These are phyloP conservation scores for Paecilomyces sp. DNA, from an alignment of 2,329 filamentous ascomycete genomes.

Conservation along the genomic window DNA sequence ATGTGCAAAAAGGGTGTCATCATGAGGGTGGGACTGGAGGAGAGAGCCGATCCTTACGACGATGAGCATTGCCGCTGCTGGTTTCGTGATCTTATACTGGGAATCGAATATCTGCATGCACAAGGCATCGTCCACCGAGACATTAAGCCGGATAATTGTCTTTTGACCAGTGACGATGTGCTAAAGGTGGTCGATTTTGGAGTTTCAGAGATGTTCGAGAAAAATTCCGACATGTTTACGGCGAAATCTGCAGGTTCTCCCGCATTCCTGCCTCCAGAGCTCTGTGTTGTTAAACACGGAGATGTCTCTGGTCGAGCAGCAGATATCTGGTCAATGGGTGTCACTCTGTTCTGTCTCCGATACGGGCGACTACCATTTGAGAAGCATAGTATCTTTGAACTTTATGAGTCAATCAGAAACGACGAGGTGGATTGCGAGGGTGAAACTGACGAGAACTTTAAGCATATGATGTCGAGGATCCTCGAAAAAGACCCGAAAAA, in stretches of 20 bases:
- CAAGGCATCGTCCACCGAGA: slow-evolving; percentile 94
- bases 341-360: slow-evolving; percentile 85
- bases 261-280: slow-evolving; percentile 86
- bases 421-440: slow-evolving; percentile 58
- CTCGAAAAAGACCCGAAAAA: slow-evolving; percentile 79
- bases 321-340: slow-evolving; percentile 98
- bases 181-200: slow-evolving; percentile 97
- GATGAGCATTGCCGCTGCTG: slow-evolving; percentile 78
- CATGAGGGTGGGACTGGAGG: slow-evolving; percentile 89
- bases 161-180: slow-evolving; percentile 84
- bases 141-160: slow-evolving; percentile 94
- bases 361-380: slow-evolving; percentile 88
- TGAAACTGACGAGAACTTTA: slow-evolving; percentile 61
- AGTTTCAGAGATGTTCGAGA: slow-evolving; percentile 98
- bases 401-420: slow-evolving; percentile 80
- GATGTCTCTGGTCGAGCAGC: slow-evolving; percentile 82
- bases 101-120: slow-evolving; percentile 90
- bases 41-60: slow-evolving; percentile 72
- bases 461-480: slow-evolving; percentile 64
- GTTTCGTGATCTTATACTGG: slow-evolving; percentile 91
- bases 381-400: slow-evolving; percentile 67
- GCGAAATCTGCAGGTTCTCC: slow-evolving; percentile 91
- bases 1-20: slow-evolving; percentile 98
- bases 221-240: slow-evolving; percentile 77
- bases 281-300: slow-evolving; percentile 80